Percentiles rank a stretch among this genome's conserved stretches.
Evolutionary conservation across 2,329 filamentous ascomycete species (phyloP).

Genomic region (Septoria linicola): DNA sequence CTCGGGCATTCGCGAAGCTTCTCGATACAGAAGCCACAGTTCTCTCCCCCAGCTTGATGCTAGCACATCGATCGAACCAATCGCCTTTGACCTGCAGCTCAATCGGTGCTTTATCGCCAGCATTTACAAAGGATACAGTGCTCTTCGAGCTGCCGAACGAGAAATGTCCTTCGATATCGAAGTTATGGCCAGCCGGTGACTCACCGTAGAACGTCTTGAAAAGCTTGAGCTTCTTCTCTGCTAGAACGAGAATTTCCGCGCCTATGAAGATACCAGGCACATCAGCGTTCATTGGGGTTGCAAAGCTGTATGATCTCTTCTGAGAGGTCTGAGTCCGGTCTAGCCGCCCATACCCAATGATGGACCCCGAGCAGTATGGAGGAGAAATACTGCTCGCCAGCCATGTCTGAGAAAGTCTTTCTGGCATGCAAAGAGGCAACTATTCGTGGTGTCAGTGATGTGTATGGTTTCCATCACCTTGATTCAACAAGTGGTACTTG

Average conservation of each 20-base stretch:
- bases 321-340: too few species aligned
- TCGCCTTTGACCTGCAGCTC: slow-evolving; percentile 60
- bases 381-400: neutral
- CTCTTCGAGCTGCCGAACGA: slow-evolving; percentile 54
- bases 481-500: too few species aligned
- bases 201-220: slow-evolving; percentile 55
- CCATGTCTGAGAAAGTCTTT: slow-evolving; percentile 52
- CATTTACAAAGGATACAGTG: slow-evolving; percentile 57
- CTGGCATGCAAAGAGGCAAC: slow-evolving; percentile 54
- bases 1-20: slow-evolving; percentile 56
- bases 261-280: too few species aligned
- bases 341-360: too few species aligned
- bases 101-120: slow-evolving; percentile 44
- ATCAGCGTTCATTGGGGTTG: too few species aligned
- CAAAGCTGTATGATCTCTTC: too few species aligned
- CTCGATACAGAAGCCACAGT: slow-evolving; percentile 61
- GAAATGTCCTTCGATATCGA: slow-evolving; percentile 51
- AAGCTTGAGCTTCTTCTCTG: slow-evolving; percentile 53
- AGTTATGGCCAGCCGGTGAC: slow-evolving; percentile 25
- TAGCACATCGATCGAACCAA: slow-evolving; percentile 58
- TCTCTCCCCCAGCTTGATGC: slow-evolving; percentile 54
- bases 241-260: slow-evolving; percentile 57
- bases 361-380: too few species aligned
- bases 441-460: neutral
- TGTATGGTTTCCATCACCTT: too few species aligned